Conservation (phyloP, 1,284 basidiomycete genomes). For the Schizophyllum commune region DNA sequence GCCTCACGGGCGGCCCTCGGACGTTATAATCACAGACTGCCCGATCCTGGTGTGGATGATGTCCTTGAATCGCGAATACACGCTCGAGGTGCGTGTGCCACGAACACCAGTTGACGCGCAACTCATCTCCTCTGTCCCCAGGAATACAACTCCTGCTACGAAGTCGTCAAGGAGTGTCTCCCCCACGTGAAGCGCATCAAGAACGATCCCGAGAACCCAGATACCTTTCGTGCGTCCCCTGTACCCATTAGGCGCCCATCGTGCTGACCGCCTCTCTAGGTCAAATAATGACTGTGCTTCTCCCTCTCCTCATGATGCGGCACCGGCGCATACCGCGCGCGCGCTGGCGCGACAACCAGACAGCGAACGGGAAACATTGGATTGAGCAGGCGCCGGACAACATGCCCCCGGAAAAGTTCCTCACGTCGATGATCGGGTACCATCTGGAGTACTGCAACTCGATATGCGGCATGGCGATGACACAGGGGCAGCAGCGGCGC, state of each 20-base stretch:
- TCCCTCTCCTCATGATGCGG: conserved; percentile 79
- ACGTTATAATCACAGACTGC: conserved; percentile 29
- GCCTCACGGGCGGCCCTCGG: not conserved
- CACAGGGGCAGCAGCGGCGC: conserved; percentile 63
- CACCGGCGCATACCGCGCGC: conserved; percentile 68
- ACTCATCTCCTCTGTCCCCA: conserved; percentile 17
- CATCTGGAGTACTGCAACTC: conserved; percentile 62
- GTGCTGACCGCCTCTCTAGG: conserved; percentile 30
- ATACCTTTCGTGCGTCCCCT: conserved; percentile 50
- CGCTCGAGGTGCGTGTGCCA: conserved; percentile 42
- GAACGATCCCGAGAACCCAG: conserved; percentile 46
- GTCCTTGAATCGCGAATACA: conserved; percentile 63
- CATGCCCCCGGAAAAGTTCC: conserved; percentile 52
- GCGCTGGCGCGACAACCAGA: conserved; percentile 61
- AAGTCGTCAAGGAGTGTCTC: conserved; percentile 47
- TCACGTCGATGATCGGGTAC: conserved; percentile 71
- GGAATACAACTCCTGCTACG: conserved; percentile 64
- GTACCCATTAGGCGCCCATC: conserved; percentile 1
- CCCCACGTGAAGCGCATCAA: conserved; percentile 39
- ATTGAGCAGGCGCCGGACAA: conserved; percentile 62
- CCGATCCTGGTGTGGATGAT: conserved; percentile 74
- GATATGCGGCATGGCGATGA: conserved; percentile 74
- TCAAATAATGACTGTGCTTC: conserved; percentile 58
- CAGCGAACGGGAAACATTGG: conserved; percentile 64
- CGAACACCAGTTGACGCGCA: not conserved